Evolutionary conservation across 2,329 filamentous ascomycete genomes (phyloP), one percentile per base, ranked within the genome.

Genomic region (Nannizziopsis arthrosporioides): DNA sequence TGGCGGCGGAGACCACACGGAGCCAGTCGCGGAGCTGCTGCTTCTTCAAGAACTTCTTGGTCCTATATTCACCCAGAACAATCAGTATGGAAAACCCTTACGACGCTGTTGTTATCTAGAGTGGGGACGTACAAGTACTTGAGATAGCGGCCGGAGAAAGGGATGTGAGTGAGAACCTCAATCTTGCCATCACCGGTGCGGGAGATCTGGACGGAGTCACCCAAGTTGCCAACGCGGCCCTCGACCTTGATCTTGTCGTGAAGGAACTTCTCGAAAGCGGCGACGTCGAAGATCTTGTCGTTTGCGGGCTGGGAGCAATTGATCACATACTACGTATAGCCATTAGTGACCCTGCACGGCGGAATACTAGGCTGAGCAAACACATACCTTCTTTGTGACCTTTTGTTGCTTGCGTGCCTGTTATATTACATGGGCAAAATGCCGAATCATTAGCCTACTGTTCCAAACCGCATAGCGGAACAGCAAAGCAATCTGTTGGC

Each of bases 1-100:
- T 90, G 72, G 85, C 88, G 70, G 90, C 96, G 63, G 88, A 93
- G 68, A 98, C 92, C 64, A 98, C 90, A 66, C 92, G 89, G 68
- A 98, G 85, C 92, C 92, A 98, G 80, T 98, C 92, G 77, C 92
- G 87, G 71, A 98, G 86, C 82, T 96, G 90, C 80, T 95, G 87
- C 86, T 98, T 98, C 88, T 98, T 98, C 74, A 98, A 84, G 84
- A 94, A 98, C 82, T 98, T 98, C 87, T 98, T 98, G 73, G 92
- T 98, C 71, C 87, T 94, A 60, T 47, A 44, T 27, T 27, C 22
- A 7, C 7, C 22, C 22, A n/a, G n/a, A n/a, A n/a, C n/a, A 27
- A 27, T 35, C 22, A 31, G 34, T 53, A 53, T 11, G n/a, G n/a
- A n/a, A n/a, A n/a, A n/a, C n/a, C n/a, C n/a, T n/a, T n/a, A n/a